Evolutionary conservation across 495 filamentous ascomycete genomes (phyloP).

Genomic region (Hypoxylon intermedium): DNA sequence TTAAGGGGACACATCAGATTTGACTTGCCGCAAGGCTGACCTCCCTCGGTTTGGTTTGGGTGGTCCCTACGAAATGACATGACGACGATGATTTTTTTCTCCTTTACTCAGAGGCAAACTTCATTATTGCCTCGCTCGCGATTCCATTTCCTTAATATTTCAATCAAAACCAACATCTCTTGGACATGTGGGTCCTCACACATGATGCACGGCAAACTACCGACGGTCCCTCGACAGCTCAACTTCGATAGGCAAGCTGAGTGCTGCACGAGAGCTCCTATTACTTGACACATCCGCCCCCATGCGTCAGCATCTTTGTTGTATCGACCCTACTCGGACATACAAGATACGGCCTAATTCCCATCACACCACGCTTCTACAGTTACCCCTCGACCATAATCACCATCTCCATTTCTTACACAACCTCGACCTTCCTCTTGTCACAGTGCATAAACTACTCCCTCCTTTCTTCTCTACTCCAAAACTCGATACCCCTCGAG

Average conservation of each 20-base stretch:
- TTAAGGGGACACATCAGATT: constrained; percentile 58
- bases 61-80: constrained; percentile 53
- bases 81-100: constrained; percentile 53
- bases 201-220: constrained; percentile 34
- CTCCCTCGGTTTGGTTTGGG: constrained; percentile 53
- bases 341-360: constrained; percentile 51
- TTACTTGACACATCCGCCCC: constrained; percentile 40
- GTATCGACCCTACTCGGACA: constrained; percentile 43
- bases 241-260: constrained; percentile 30
- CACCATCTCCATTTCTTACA: constrained; percentile 27
- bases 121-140: constrained; percentile 48
- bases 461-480: constrained; percentile 22
- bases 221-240: constrained; percentile 27
- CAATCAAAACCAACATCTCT: constrained; percentile 28
- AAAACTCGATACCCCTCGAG: constrained; percentile 11
- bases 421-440: constrained; percentile 22
- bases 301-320: constrained; percentile 44
- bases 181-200: constrained; percentile 33
- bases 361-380: constrained; percentile 44
- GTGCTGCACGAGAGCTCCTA: constrained; percentile 32
- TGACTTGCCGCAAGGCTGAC: constrained; percentile 66
- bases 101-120: constrained; percentile 41
- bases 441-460: constrained; percentile 23
- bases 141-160: constrained; percentile 48
- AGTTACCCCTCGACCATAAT: constrained; percentile 27